Conservation (phyloP, 164 flowering plant genomes). For the Pachysandra terminalis region DNA sequence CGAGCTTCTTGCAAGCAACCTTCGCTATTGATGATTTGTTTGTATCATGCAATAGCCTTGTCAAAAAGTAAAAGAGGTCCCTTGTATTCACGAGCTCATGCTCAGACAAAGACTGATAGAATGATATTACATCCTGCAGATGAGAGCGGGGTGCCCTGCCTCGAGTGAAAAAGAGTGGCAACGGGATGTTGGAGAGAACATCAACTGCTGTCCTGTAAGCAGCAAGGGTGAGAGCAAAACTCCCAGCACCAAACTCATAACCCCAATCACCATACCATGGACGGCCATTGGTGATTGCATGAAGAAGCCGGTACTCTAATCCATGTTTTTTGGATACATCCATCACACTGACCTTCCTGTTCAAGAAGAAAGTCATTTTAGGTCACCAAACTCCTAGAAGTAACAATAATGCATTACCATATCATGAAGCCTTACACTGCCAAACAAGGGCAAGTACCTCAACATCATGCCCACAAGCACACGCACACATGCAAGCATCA, state of each 20-base stretch:
- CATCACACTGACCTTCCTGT: conserved; percentile 84
- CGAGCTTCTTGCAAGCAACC: conserved; percentile 21
- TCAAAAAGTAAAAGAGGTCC: conserved; percentile 55
- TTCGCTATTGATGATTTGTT: conserved; percentile 20
- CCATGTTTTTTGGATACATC: conserved; percentile 86
- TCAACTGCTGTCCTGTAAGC: conserved; percentile 51
- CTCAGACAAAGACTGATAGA: conserved; percentile 61
- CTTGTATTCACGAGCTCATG: conserved; percentile 39
- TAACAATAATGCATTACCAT: no score
- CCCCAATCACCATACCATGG: conserved; percentile 95
- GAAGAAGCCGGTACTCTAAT: conserved; percentile 69
- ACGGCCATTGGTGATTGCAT: conserved; percentile 60
- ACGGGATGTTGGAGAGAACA: conserved; percentile 43
- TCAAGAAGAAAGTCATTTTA: background rate
- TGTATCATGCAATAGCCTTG: conserved; percentile 37
- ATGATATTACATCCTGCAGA: conserved; percentile 45
- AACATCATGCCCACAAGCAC: no score
- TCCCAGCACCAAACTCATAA: conserved; percentile 75
- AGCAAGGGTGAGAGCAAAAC: conserved; percentile 57
- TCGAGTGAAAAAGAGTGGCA: conserved; percentile 37
- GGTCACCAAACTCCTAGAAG: background rate
- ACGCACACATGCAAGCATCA: no score
- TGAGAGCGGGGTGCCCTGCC: conserved; percentile 39
- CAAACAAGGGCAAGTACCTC: no score
- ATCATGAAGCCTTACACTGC: no score